phyloP scores from a whole-genome alignment of 495 filamentous ascomycete genomes.

The Cryomyces minteri region DNA sequence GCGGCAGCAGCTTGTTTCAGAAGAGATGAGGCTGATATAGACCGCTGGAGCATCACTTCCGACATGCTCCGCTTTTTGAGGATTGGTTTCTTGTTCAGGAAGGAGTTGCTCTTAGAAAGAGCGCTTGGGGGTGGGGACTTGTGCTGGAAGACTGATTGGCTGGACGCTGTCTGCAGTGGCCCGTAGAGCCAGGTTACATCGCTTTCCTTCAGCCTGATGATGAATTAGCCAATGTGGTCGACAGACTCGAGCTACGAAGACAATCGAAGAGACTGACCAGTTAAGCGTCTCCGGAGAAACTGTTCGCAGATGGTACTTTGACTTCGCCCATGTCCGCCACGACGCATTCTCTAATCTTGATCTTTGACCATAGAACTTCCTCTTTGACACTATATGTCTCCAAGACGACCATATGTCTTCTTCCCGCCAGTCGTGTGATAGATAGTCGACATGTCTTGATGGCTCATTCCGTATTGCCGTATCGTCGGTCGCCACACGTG shows the following conservation, averaged over 20 bases:
- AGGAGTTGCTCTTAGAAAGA: constrained; percentile 67
- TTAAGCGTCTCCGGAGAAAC: constrained; percentile 79
- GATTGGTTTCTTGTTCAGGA: constrained; percentile 75
- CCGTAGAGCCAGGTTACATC: constrained; percentile 98
- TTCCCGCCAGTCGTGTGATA: constrained; percentile 88
- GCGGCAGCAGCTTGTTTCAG: constrained; percentile 87
- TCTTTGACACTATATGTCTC: constrained; percentile 71
- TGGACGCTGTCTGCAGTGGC: constrained; percentile 52
- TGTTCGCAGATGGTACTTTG: constrained; percentile 67
- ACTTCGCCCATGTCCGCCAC: constrained; percentile 95
- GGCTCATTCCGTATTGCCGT: constrained; percentile 58
- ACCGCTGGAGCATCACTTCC: constrained; percentile 83
- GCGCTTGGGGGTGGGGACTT: constrained; percentile 33
- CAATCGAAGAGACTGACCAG: constrained; percentile 40
- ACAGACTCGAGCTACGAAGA: background rate
- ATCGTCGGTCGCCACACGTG: constrained; percentile 55
- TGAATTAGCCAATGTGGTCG: constrained; percentile 6
- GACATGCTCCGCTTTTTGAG: constrained; percentile 93
- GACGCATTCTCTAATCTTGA: constrained; percentile 86
- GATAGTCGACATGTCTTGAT: constrained; percentile 85
- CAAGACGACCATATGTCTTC: constrained; percentile 98
- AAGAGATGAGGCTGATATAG: constrained; percentile 76
- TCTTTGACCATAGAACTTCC: constrained; percentile 60
- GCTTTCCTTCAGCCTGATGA: constrained; percentile 75
- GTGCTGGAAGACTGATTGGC: constrained; percentile 19